These are phyloP conservation scores for Volvox africanus DNA, from an alignment of 139 green algal species.

Conservation along the genomic window DNA sequence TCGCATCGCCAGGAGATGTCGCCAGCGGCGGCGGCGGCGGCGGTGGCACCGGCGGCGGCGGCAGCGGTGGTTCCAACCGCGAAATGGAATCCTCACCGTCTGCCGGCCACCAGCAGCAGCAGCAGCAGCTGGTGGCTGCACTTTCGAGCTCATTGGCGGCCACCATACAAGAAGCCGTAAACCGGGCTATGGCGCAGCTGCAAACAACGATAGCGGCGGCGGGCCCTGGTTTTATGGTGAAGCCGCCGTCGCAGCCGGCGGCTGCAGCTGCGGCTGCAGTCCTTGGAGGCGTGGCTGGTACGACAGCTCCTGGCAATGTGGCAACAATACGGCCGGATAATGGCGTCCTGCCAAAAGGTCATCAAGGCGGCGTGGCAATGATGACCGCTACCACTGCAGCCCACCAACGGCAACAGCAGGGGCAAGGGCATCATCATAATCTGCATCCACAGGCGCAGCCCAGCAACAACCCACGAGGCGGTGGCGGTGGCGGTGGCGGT, in stretches of 20 bases:
- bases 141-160: constrained; percentile 4
- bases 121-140: constrained; percentile 17
- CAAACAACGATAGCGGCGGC: not conserved
- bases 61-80: not conserved
- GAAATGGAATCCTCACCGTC: not conserved
- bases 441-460: not conserved
- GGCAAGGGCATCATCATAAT: not conserved
- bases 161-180: not conserved
- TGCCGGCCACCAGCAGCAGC: not conserved
- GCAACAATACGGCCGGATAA: too few relatives aligned
- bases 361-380: not conserved
- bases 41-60: not conserved
- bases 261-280: not conserved
- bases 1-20: not conserved
- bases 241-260: not conserved
- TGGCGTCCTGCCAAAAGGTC: not conserved
- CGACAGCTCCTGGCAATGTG: too few relatives aligned
- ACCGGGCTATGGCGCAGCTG: constrained; percentile 12
- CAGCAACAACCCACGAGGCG: too few relatives aligned
- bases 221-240: not conserved
- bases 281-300: not conserved
- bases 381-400: not conserved
- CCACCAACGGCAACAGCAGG: not conserved
- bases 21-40: not conserved
- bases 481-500: not conserved